A percentile compares a stretch with the other conserved stretches of the same genome.
These are phyloP conservation scores for Gyrodon lividus DNA, from an alignment of 768 basidiomycete genomes.

Conservation along the genomic window DNA sequence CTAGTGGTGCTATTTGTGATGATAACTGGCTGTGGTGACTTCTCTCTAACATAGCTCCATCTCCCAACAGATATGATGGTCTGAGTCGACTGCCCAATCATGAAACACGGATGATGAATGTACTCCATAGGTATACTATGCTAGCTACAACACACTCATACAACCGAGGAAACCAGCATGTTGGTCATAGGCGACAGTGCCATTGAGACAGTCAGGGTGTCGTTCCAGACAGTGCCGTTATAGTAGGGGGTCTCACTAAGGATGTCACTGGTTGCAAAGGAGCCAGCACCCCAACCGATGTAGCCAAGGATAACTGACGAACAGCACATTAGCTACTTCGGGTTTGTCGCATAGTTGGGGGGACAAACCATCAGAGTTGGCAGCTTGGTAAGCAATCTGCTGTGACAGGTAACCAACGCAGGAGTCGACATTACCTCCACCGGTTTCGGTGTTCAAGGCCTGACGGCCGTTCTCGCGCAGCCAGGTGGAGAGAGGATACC, in stretches of 20 bases:
- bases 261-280: conserved; percentile 3
- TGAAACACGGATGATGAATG: no score
- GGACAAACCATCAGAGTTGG: conserved; percentile 14
- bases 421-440: conserved; percentile 50
- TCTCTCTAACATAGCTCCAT: no score
- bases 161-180: no score
- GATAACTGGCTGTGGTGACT: no score
- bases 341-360: not conserved
- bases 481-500: conserved; percentile 46
- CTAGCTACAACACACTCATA: no score
- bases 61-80: no score
- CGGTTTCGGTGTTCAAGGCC: conserved; percentile 58
- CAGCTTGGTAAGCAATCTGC: conserved; percentile 7
- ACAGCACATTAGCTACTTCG: not conserved
- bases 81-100: no score
- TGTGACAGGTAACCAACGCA: conserved; percentile 36
- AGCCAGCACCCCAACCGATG: conserved; percentile 11
- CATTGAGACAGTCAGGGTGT: conserved; percentile 9
- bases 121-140: no score
- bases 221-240: conserved; percentile 2
- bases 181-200: not conserved
- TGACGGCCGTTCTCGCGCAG: conserved; percentile 47
- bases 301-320: conserved; percentile 11
- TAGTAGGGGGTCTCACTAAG: conserved; percentile 11
- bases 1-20: no score